Evolutionary conservation across 768 basidiomycete genomes (phyloP).

Genomic region (Flagelloscypha sp.): DNA sequence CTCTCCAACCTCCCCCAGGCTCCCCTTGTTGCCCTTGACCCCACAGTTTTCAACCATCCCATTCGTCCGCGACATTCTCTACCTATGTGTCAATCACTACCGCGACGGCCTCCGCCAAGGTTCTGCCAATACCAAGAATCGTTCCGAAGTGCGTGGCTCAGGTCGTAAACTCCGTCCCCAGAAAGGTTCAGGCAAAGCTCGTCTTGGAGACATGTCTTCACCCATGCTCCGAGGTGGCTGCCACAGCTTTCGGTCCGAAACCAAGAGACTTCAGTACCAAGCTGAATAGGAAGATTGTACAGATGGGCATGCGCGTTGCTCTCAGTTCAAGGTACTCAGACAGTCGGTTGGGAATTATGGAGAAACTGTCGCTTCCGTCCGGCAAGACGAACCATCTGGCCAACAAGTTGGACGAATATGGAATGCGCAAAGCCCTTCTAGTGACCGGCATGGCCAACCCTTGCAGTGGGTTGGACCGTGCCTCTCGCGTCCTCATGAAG

Average conservation of each 20-base stretch:
- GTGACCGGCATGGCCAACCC: conserved; percentile 55
- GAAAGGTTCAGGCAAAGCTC: conserved; percentile 86
- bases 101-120: conserved; percentile 88
- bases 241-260: conserved; percentile 82
- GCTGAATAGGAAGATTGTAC: conserved; percentile 84
- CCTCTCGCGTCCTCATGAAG: conserved; percentile 64
- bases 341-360: conserved; percentile 66
- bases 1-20: conserved; percentile 28
- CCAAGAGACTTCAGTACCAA: conserved; percentile 89
- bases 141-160: conserved; percentile 83
- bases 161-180: conserved; percentile 85
- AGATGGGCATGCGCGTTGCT: conserved; percentile 90
- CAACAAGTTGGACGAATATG: conserved; percentile 52
- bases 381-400: conserved; percentile 64
- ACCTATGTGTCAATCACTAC: conserved; percentile 84
- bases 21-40: conserved; percentile 57
- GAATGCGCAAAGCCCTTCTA: conserved; percentile 69
- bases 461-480: conserved; percentile 47
- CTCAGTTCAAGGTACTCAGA: conserved; percentile 78
- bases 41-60: conserved; percentile 82
- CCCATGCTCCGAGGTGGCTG: conserved; percentile 90
- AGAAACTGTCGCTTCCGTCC: conserved; percentile 60
- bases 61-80: conserved; percentile 88
- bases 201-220: conserved; percentile 81
- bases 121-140: conserved; percentile 84